phyloP scores from a whole-genome alignment of 78 protist genomes.

The Dictyostelium brefeldianum region DNA sequence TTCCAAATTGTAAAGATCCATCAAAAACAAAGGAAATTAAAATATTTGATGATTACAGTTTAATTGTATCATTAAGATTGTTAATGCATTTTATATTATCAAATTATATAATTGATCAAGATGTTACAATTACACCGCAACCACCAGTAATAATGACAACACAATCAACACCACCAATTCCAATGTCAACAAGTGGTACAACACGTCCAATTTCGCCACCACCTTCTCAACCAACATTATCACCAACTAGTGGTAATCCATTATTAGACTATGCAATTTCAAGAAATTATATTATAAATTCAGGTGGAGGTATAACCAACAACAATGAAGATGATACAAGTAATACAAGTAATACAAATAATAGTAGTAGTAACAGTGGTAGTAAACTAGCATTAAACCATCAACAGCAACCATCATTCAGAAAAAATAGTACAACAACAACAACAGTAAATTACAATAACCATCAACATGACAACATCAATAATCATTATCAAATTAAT shows the following conservation, averaged over 20 bases:
- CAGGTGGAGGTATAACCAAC: constrained; percentile 1
- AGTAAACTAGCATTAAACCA: not conserved
- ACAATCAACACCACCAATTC: not conserved
- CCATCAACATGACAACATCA: not conserved
- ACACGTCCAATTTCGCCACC: not conserved
- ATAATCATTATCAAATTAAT: not conserved
- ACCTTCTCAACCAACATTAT: not conserved
- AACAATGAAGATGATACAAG: not conserved
- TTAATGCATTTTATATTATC: constrained; percentile 15
- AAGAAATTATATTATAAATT: not conserved
- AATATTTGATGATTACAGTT: constrained; percentile 14
- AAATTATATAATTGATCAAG: constrained; percentile 15
- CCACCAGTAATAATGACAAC: not conserved
- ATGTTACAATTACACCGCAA: not conserved
- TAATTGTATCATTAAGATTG: constrained; percentile 15
- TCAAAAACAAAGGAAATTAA: not conserved
- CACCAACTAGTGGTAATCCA: not conserved
- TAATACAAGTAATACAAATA: not conserved
- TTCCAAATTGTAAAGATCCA: not conserved
- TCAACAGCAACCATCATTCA: not conserved
- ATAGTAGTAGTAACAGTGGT: not conserved
- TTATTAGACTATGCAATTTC: not conserved
- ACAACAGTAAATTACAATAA: not conserved
- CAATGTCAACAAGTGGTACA: not conserved
- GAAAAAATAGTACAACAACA: constrained; percentile 3